Base-by-base conservation (phyloP, 108 stramenopile genomes). In the Stephanodiscus minutulus region DNA sequence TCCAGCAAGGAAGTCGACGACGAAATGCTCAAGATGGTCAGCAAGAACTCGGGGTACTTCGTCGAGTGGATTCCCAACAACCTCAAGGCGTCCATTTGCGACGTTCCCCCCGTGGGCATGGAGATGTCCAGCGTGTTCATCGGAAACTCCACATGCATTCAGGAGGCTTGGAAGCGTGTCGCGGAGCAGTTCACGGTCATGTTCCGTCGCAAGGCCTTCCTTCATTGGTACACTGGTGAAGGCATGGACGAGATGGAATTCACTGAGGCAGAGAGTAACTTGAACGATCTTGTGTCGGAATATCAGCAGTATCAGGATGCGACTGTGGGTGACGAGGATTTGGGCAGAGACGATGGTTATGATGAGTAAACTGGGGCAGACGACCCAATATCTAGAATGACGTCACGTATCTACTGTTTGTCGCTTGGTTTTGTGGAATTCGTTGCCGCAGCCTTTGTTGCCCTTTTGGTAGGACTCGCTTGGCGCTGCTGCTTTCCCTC, bases 291-390 rank as follows among this genome's bases (percentile, higher is more conserved):
- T 27, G 88, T 93, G 20, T 89, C 88, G 29, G 92, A 93, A 80
- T 91, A 93, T 74, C 92, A 93, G 87, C 92, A 95, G 76, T 93
- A 95, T 65, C 94, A 94, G 85, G 95, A 94, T 80, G 95, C 93
- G 29, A 94, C 91, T 62, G 90, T 89, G 53, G 92, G 91, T 21
- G 87, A 87, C 57, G 85, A 86, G 12, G 77, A 79, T 28, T 12
- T 79, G 84, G 68, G 13, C 36, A 77, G 71, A 24, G 83, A 87
- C 24, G 83, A 82, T n/a, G 39, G 61, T 24, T 59, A 67, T 33
- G 29, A 11, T 41, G 59, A 61, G 41, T 70, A 50, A 70, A 61
- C 5, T 25, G 29, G 8, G 15, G 47, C 20, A 33, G 17, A 28
- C 3, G 35, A 12, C 41, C 12, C 35, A 7, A 28, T n/a, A 24